Evolutionary conservation across 1,284 basidiomycete species (phyloP).

Genomic region (Trametes sp.): DNA sequence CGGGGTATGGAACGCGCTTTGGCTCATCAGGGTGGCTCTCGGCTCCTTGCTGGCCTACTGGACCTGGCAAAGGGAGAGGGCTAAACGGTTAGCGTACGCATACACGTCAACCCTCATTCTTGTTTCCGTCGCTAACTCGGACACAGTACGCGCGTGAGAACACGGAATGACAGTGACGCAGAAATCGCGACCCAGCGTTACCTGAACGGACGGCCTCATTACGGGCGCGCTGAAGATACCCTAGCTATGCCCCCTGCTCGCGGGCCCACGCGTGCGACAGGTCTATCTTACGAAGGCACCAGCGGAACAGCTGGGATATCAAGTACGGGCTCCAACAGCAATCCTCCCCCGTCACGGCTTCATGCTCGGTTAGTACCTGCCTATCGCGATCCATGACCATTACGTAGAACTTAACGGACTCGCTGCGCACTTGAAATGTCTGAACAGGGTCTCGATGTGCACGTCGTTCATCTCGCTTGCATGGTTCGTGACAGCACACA

Average conservation of each 20-base stretch:
- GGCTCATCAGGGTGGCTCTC: slow-evolving; percentile 65
- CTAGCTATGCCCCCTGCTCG: slow-evolving; percentile 3
- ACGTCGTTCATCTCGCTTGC: slow-evolving; percentile 72
- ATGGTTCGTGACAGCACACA: slow-evolving; percentile 83
- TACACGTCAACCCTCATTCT: slow-evolving; percentile 13
- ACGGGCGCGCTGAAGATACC: neutral
- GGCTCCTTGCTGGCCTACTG: slow-evolving; percentile 63
- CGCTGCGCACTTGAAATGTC: neutral
- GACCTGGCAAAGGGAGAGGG: slow-evolving; percentile 62
- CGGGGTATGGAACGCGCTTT: slow-evolving; percentile 75
- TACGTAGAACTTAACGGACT: neutral
- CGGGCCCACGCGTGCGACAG: slow-evolving; percentile 6
- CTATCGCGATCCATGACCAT: neutral
- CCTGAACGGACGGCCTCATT: slow-evolving; percentile 21
- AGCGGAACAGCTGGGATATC: slow-evolving; percentile 11
- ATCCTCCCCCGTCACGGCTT: slow-evolving; percentile 26
- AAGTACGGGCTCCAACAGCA: neutral
- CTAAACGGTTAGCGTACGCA: slow-evolving; percentile 44
- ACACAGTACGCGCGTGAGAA: slow-evolving; percentile 6
- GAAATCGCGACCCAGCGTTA: slow-evolving; percentile 25
- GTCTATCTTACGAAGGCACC: slow-evolving; percentile 23
- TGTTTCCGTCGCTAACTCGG: neutral
- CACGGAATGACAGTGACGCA: slow-evolving; percentile 10
- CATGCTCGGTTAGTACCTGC: slow-evolving; percentile 47
- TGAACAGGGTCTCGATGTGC: slow-evolving; percentile 62